Evolutionary conservation across 306 rosid species (phyloP).

Genomic region (Astragalus membranaceus): DNA sequence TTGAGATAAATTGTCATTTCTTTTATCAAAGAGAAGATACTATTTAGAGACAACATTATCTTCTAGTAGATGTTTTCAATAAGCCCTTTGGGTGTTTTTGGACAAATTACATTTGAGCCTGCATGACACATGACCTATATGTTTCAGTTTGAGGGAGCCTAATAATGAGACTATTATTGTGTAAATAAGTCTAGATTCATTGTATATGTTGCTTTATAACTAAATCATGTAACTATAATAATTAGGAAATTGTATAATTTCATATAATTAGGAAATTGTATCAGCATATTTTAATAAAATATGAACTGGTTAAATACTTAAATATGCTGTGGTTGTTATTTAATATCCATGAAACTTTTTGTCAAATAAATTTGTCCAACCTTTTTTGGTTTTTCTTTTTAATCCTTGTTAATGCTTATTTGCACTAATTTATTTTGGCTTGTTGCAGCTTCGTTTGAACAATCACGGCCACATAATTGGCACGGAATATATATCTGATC

Average conservation of each 20-base stretch:
- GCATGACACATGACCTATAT: neutral
- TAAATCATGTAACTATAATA: neutral
- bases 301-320: neutral
- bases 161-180: neutral
- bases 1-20: neutral
- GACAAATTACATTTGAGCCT: neutral
- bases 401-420: neutral
- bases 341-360: neutral
- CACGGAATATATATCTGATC: constrained; percentile 92
- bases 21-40: neutral
- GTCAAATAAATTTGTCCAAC: neutral
- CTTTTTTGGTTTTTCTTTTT: neutral
- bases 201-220: neutral
- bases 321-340: neutral
- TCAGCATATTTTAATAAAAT: neutral
- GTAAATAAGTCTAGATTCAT: neutral
- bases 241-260: neutral
- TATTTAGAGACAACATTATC: neutral
- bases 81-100: neutral
- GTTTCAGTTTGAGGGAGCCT: neutral
- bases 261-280: neutral
- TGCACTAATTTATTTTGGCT: neutral
- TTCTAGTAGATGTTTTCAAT: neutral
- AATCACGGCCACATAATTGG: constrained; percentile 75
- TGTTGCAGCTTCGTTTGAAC: constrained; percentile 83